Base-by-base conservation (phyloP, 2,329 filamentous ascomycete genomes). In the Amesomyces nigricolor region DNA sequence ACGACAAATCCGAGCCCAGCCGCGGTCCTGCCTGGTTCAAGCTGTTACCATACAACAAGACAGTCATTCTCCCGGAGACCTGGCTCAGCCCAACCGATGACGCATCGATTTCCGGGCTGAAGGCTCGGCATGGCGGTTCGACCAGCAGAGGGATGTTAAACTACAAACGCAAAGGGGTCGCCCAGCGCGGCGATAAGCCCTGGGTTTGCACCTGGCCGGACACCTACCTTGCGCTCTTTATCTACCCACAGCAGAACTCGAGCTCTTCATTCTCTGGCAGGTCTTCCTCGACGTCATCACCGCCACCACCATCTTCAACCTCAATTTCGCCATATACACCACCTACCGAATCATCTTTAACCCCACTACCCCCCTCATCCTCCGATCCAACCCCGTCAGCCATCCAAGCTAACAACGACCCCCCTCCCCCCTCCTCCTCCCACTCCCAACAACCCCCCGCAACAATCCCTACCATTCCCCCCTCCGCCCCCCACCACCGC, bases 131-230 rank as follows among this genome's bases (percentile, higher is more conserved):
- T 47, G 19, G 47, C 40, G 53, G 35, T 42, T 47, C 37, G 40
- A 26, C 14, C 46, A 29, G 29, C 30, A 53, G 2, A 38, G 58
- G 37, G 32, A 54, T 58, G 11, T 61, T 57, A 8, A 67, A 70
- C 19, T 70, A 72, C 48, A 70, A 73, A 54, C 67, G 71, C 11
- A 76, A 74, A 53, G 68, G 67, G 0, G 53, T 73, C 16, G 72
- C 72, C 1, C 65, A 72, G 56, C 65, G 67, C 0, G 80, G 80
- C 2, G 79, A 82, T 46, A 77, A 70, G 55, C 76, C 78, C 1
- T 84, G 81, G 81, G 72, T 83, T 19, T 84, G 81, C 64, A 77
- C 71, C 2, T 84, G 81, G 80, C 77, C 79, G 2, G 71, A 75
- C 29, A 82, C 79, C 0, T 70, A 74, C 2, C 70, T 83, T 5